Percentiles rank a stretch among this genome's conserved stretches.
Evolutionary conservation across 164 flowering plant genomes (phyloP).

Genomic region (Stephania japonica): DNA sequence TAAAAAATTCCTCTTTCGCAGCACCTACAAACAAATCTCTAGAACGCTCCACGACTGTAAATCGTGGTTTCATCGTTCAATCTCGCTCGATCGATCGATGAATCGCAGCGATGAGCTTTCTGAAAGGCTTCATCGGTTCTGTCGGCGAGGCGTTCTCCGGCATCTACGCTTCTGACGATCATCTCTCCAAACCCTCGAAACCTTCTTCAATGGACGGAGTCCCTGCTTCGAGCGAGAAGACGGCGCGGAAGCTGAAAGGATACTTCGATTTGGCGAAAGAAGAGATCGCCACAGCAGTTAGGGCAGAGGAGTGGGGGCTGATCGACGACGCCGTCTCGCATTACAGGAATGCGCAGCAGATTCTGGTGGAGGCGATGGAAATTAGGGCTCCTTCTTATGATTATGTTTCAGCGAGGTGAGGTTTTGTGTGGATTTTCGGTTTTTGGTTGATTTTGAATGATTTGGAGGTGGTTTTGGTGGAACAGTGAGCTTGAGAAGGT

Average conservation of each 20-base stretch:
- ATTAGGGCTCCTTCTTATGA: slow-evolving; percentile 59
- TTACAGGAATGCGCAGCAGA: slow-evolving; percentile 62
- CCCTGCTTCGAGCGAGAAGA: slow-evolving; percentile 55
- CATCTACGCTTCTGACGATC: slow-evolving; percentile 16
- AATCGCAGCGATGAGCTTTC: background rate
- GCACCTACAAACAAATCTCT: too few species aligned
- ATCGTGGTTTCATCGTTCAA: too few species aligned
- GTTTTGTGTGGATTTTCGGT: background rate
- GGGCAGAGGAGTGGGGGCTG: slow-evolving; percentile 97
- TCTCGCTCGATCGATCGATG: background rate
- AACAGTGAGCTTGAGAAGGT: slow-evolving; percentile 83
- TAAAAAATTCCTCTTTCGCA: too few species aligned
- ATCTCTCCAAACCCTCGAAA: slow-evolving; percentile 17
- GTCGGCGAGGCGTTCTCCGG: slow-evolving; percentile 42
- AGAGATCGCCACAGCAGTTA: slow-evolving; percentile 84
- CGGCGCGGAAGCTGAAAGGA: slow-evolving; percentile 80
- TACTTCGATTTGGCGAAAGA: slow-evolving; percentile 86
- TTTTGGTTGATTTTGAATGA: background rate
- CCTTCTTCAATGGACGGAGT: slow-evolving; percentile 29
- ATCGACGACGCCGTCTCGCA: slow-evolving; percentile 70
- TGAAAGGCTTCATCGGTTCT: slow-evolving; percentile 38
- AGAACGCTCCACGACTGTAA: too few species aligned
- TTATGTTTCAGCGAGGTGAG: slow-evolving; percentile 48
- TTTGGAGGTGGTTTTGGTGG: background rate
- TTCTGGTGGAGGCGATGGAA: slow-evolving; percentile 66